Percentiles rank a stretch among this genome's conserved stretches.
Evolutionary conservation across 176 grass and related monocot species (phyloP).

Genomic region (Saccharum spontaneum): DNA sequence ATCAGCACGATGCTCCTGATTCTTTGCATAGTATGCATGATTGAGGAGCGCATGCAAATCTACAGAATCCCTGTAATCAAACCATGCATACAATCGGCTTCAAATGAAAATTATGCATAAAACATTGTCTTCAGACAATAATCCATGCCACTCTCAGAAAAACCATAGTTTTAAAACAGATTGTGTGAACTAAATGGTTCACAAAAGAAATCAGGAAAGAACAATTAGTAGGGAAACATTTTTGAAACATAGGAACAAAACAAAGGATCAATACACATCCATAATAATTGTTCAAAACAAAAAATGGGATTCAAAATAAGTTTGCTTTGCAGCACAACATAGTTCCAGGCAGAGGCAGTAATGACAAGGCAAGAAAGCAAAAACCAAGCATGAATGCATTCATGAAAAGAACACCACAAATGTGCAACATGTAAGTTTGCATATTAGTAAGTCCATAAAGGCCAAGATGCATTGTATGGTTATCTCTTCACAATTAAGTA

Average conservation of each 20-base stretch:
- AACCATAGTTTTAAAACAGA: not conserved
- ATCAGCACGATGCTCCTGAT: conserved; percentile 71
- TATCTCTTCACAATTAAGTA: not conserved
- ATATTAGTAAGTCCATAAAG: not conserved
- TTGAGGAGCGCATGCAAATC: conserved; percentile 86
- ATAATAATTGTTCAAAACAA: conserved; percentile 14
- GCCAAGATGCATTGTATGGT: not conserved
- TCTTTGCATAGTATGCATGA: conserved; percentile 76
- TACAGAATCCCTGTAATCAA: conserved; percentile 64
- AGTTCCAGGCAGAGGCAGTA: conserved; percentile 9
- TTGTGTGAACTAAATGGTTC: not conserved
- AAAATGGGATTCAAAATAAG: not conserved
- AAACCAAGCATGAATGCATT: not conserved
- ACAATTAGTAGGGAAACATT: not conserved
- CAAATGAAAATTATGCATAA: conserved; percentile 26
- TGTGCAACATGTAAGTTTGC: not conserved
- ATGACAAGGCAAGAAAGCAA: not conserved
- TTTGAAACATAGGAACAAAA: conserved; percentile 25
- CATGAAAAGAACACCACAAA: not conserved
- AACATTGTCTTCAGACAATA: conserved; percentile 3
- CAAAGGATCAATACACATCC: not conserved
- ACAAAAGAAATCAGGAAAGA: conserved; percentile 13
- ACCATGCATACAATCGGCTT: conserved; percentile 28
- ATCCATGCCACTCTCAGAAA: not conserved
- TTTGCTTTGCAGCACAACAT: not conserved